Evolutionary conservation across 2,329 filamentous ascomycete species (phyloP).

Genomic region (Aspergillus aculeatinus): DNA sequence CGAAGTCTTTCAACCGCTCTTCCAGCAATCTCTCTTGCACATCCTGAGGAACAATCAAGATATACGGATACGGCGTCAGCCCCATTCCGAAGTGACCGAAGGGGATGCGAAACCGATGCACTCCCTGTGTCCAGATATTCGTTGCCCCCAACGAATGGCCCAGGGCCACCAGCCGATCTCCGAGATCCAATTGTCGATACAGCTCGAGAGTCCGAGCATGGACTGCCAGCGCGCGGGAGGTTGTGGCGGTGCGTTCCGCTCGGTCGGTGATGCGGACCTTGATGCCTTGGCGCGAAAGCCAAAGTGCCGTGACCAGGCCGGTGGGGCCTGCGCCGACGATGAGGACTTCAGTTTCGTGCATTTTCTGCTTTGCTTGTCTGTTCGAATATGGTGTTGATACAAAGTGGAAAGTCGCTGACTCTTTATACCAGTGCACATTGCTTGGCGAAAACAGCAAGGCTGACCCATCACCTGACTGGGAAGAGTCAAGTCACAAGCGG

Average conservation of each 20-base stretch:
- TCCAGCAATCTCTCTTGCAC: constrained; percentile 32
- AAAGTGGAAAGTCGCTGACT: background rate
- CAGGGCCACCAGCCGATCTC: constrained; percentile 36
- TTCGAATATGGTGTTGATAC: background rate
- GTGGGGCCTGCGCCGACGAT: constrained; percentile 50
- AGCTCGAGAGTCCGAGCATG: constrained; percentile 54
- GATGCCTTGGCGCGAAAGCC: constrained; percentile 49
- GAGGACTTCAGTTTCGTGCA: constrained; percentile 33
- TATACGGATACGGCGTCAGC: constrained; percentile 33
- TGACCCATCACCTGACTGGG: background rate
- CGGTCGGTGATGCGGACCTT: constrained; percentile 52
- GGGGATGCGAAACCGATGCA: constrained; percentile 23
- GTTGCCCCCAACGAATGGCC: constrained; percentile 42
- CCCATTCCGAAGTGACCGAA: constrained; percentile 25
- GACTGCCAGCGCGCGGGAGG: constrained; percentile 45
- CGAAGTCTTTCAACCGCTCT: constrained; percentile 24
- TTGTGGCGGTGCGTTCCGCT: constrained; percentile 34
- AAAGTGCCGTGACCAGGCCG: constrained; percentile 46
- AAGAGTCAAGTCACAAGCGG: too few species aligned
- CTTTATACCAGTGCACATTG: background rate
- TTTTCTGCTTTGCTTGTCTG: background rate
- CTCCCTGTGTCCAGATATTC: constrained; percentile 35
- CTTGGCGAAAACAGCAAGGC: background rate
- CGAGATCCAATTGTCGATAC: constrained; percentile 47
- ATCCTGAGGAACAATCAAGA: constrained; percentile 30